Conservation (phyloP, 2,329 filamentous ascomycete genomes). For the Pseudogymnoascus sp. region DNA sequence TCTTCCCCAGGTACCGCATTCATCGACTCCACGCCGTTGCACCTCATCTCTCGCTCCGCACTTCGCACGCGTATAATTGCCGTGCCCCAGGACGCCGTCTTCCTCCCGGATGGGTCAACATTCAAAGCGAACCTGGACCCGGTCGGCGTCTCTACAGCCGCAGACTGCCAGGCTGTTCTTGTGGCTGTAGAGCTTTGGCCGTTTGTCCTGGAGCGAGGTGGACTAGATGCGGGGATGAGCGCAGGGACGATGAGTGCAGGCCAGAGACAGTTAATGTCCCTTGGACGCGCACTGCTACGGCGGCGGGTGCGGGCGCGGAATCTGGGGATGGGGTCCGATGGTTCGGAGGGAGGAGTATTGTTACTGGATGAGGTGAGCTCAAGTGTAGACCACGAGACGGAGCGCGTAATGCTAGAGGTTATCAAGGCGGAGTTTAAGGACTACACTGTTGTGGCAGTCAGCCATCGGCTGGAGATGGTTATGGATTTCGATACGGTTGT, state of each 20-base stretch:
- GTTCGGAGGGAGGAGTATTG: constrained; percentile 23
- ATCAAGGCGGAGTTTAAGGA: constrained; percentile 21
- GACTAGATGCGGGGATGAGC: constrained; percentile 28
- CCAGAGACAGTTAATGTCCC: constrained; percentile 38
- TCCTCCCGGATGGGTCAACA: constrained; percentile 37
- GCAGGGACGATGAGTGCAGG: constrained; percentile 33
- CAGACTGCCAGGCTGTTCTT: constrained; percentile 12
- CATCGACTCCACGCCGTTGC: constrained; percentile 36
- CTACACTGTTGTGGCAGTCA: constrained; percentile 25
- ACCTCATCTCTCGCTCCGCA: constrained; percentile 31
- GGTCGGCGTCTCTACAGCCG: constrained; percentile 22
- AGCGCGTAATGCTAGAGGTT: constrained; percentile 18
- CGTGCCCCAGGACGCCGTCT: constrained; percentile 45
- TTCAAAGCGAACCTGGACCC: constrained; percentile 38
- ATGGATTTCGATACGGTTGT: constrained; percentile 25
- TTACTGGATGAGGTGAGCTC: constrained; percentile 27
- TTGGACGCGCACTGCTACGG: constrained; percentile 31
- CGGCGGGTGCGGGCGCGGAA: constrained; percentile 20
- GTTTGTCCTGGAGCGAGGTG: constrained; percentile 27
- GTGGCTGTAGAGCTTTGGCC: constrained; percentile 12
- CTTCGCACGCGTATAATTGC: constrained; percentile 42
- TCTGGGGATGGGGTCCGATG: constrained; percentile 17
- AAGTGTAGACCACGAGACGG: constrained; percentile 20
- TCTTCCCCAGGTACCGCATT: constrained; percentile 29
- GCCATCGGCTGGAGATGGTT: constrained; percentile 25